Conservation (phyloP, 202 grass and related monocot genomes). For the Panicum hallii region DNA sequence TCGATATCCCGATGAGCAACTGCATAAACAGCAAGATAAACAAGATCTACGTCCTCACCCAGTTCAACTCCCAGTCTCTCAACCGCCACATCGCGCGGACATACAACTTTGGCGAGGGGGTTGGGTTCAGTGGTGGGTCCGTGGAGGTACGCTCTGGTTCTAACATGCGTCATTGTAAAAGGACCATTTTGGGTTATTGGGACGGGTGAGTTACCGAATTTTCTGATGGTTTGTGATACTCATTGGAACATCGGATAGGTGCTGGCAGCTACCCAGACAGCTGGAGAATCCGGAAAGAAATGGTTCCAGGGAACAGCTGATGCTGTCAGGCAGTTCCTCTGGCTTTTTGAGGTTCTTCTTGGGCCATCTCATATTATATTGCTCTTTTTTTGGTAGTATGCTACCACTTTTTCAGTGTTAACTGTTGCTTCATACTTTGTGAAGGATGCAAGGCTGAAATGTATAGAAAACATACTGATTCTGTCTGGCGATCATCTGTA, state of each 20-base stretch:
- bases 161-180: not conserved
- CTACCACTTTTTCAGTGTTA: not conserved
- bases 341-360: constrained; percentile 76
- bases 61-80: constrained; percentile 79
- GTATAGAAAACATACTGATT: constrained; percentile 81
- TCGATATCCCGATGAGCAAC: constrained; percentile 78
- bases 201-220: not conserved
- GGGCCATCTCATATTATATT: not conserved
- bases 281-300: constrained; percentile 73
- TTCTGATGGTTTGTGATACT: constrained; percentile 20
- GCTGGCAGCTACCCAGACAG: constrained; percentile 83
- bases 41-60: constrained; percentile 80
- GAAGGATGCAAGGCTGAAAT: constrained; percentile 73
- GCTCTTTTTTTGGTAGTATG: not conserved
- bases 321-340: constrained; percentile 85
- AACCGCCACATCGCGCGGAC: constrained; percentile 73
- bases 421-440: constrained; percentile 21
- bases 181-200: not conserved
- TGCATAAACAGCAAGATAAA: constrained; percentile 83
- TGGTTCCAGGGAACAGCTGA: constrained; percentile 93
- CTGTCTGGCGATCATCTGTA: constrained; percentile 84
- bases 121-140: constrained; percentile 64
- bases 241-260: constrained; percentile 45
- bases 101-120: constrained; percentile 67
- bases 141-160: constrained; percentile 58